Percentiles rank a stretch among this genome's conserved stretches.
Conservation (phyloP, 2,329 filamentous ascomycete species). For the Cladophialophora immunda region DNA sequence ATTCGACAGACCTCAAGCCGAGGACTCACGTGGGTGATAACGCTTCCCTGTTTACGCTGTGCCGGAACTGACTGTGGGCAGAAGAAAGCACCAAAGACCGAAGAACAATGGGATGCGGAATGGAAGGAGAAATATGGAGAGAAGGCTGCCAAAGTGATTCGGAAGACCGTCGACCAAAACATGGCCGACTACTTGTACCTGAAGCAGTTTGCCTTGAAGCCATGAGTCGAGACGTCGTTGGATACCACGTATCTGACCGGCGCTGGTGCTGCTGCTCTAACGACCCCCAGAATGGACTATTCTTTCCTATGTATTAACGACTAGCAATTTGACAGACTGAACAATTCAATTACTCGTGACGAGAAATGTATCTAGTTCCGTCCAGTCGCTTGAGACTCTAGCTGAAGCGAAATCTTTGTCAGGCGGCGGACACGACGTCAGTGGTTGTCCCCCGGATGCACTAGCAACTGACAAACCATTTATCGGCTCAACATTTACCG, state of each 20-base stretch:
- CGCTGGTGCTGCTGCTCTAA: not conserved
- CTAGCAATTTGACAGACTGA: not conserved
- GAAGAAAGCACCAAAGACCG: conserved; percentile 51
- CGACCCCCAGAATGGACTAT: conserved; percentile 3
- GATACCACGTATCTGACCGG: not conserved
- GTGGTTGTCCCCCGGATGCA: not conserved
- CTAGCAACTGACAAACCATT: conserved; percentile 4
- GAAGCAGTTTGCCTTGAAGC: conserved; percentile 71
- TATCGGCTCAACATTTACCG: conserved; percentile 17
- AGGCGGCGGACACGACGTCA: not conserved
- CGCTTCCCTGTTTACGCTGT: not conserved
- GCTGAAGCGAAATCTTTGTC: not conserved
- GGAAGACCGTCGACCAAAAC: conserved; percentile 66
- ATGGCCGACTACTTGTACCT: conserved; percentile 70
- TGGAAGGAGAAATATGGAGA: conserved; percentile 70
- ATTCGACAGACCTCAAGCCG: conserved; percentile 78
- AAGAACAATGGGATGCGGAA: conserved; percentile 66
- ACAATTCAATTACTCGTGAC: not conserved
- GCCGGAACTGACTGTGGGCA: conserved; percentile 38
- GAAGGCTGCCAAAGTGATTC: conserved; percentile 66
- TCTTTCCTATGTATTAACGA: not conserved
- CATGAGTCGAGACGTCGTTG: conserved; percentile 38
- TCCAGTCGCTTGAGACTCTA: not conserved
- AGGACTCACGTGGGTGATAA: conserved; percentile 52
- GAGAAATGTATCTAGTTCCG: not conserved